Base-by-base conservation (phyloP, 805 yeast species). In the Hanseniaspora valbyensis region DNA sequence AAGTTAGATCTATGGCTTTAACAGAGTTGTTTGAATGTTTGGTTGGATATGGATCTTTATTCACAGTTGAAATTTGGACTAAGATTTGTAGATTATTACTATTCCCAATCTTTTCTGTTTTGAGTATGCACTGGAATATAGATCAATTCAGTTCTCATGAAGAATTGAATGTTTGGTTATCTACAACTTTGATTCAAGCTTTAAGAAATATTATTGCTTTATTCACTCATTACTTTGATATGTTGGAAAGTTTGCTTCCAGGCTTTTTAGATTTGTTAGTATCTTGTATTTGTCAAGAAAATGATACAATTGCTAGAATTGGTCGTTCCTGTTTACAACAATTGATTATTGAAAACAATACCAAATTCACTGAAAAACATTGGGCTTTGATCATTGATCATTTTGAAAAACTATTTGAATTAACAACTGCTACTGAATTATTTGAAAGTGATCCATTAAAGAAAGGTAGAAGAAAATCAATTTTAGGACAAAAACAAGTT, bases 161-260 rank as follows among this genome's bases (percentile, higher is more conserved):
- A 63, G 94, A 84, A 54, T 66, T 87, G 57, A 85, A 95, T 43
- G 95, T 94, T 13, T 92, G 99, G 99, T 69, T 92, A 43, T 87
- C 96, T 0, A 89, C 98, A 0, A 92, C 99, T 0, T 74, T 92
- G 65, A 88, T 94, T 55, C 98, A 92, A 66, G 97, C 97, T 0
- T 70, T 94, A 61, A 78, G 94, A 63, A 85, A 85, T 59, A 76
- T 88, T 80, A 81, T 90, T 58, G 80, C 84, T 0, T 69, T 92
- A 52, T 84, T 90, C 60, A 76, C 88, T 0, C 83, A 81, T 55
- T 90, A 84, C 66, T 92, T 89, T 63, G 84, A 76, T 38, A 74
- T 81, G 2, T 75, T 92, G 60, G 80, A 80, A 57, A 72, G 77
- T 38, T 77, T 84, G 75, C 70, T 90, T 46, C 84, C 79, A 54